These are phyloP conservation scores for Penicillium lagena DNA, from an alignment of 495 filamentous ascomycete genomes.

Conservation along the genomic window DNA sequence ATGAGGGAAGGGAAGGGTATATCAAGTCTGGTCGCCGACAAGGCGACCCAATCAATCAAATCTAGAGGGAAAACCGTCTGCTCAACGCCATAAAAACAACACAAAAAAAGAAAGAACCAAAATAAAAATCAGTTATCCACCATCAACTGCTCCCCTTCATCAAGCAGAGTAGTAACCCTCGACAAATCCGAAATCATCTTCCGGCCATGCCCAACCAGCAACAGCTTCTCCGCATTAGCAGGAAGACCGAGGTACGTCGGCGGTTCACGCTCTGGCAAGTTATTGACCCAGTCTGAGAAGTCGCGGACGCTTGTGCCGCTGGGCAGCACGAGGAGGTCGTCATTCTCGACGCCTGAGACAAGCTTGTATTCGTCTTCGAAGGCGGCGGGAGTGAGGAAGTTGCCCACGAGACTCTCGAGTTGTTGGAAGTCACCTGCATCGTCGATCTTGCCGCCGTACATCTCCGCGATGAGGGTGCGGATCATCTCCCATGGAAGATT, in stretches of 20 bases:
- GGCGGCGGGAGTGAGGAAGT: conserved; percentile 74
- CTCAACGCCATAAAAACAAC: neutral
- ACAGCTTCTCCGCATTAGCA: conserved; percentile 91
- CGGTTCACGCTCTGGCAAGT: conserved; percentile 88
- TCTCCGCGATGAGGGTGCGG: conserved; percentile 82
- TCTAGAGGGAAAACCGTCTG: conserved; percentile 3
- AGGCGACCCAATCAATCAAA: neutral
- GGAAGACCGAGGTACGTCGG: conserved; percentile 95
- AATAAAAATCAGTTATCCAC: conserved; percentile 47
- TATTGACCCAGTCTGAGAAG: conserved; percentile 88
- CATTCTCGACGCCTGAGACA: conserved; percentile 57
- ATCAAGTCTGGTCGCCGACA: no score
- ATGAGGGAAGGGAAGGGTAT: no score
- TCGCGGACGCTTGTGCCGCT: conserved; percentile 73
- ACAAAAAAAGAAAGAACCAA: conserved; percentile 1
- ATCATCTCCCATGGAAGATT: conserved; percentile 99
- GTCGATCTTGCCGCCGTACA: conserved; percentile 97
- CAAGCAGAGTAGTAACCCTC: conserved; percentile 75
- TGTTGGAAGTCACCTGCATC: conserved; percentile 77
- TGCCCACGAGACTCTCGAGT: conserved; percentile 64
- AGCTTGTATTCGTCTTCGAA: conserved; percentile 90
- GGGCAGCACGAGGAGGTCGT: conserved; percentile 67
- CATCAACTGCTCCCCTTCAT: conserved; percentile 91
- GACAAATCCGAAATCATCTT: conserved; percentile 81
- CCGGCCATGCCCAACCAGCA: conserved; percentile 82